These are phyloP conservation scores for Sphagnurus paluster DNA, from an alignment of 1,284 basidiomycete genomes.

Conservation along the genomic window DNA sequence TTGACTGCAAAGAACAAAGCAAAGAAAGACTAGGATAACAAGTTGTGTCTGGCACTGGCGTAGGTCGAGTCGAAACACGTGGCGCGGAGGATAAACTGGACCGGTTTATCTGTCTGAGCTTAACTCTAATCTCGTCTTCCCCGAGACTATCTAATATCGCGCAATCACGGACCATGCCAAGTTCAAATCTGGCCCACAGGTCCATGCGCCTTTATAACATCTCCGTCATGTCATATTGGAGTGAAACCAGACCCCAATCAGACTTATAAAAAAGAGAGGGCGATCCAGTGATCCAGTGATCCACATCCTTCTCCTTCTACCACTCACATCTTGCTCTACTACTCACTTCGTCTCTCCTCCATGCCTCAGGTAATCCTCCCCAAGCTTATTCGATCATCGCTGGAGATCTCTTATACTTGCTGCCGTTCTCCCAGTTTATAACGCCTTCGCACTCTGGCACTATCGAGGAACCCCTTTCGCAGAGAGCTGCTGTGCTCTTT, in stretches of 20 bases:
- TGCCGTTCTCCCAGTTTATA: conserved; percentile 1
- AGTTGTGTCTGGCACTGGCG: no score
- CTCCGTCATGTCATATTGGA: conserved; percentile 7
- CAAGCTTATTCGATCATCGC: not conserved
- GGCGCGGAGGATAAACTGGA: not conserved
- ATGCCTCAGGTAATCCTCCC: conserved; percentile 15
- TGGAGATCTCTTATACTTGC: not conserved
- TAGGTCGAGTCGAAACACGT: conserved; percentile 3
- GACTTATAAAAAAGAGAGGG: conserved; percentile 5
- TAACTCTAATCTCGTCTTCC: not conserved
- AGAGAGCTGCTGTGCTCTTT: conserved; percentile 1
- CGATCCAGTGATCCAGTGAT: not conserved
- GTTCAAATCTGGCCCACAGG: no score
- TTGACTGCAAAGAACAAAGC: not conserved
- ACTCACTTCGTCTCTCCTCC: not conserved
- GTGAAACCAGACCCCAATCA: conserved; percentile 16
- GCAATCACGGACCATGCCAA: conserved; percentile 7
- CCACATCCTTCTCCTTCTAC: not conserved
- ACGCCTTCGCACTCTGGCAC: not conserved
- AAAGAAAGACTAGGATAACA: conserved; percentile 7
- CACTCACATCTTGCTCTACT: no score
- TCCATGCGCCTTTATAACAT: conserved; percentile 1
- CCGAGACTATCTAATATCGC: conserved; percentile 12
- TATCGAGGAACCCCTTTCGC: conserved; percentile 2
- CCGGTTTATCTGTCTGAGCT: not conserved